Evolutionary conservation across 495 filamentous ascomycete genomes (phyloP), one percentile per base, ranked within the genome.

Genomic region (Achaetomiella virescens): DNA sequence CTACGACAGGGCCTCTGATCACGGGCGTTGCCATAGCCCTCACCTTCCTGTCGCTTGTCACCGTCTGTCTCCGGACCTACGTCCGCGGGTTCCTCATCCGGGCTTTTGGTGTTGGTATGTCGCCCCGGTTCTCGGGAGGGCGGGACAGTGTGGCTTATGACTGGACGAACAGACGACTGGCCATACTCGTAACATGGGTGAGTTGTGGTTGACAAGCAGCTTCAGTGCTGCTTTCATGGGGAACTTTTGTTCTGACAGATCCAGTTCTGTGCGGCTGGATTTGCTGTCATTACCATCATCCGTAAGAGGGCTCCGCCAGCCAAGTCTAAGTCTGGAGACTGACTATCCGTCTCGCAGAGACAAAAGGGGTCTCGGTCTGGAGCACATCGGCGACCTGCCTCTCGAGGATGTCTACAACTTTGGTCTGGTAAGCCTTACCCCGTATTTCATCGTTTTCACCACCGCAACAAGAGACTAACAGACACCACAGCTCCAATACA

Each of bases 331-430:
- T n/a, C n/a, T n/a, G n/a, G n/a, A 14, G 15, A 35, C 40, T 54
- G 18, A 46, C 27, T 54, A 6, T 38, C 27, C 14, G 21, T 31
- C n/a, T 29, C 27, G 12, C 38, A 74, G 71, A 75, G 54, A 72
- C 72, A 44, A 70, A 66, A 72, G 66, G 69, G 72, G 72, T 11
- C 58, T 75, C 1, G 72, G 72, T 9, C 49, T 75, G 21, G 52
- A 54, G 40, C 49, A 63, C 17, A 58, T 67, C 11, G 36, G 52
- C 5, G 67, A 72, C 45, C 61, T 75, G 49, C 72, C 72, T 0
- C 12, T 17, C 9, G 57, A 68, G 45, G 69, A 75, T 35, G 38
- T 72, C n/a, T 63, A 59, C 35, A 65, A 69, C 47, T 74, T 75
- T 61, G 67, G 69, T 21, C 55, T 72, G 42, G 72, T 73, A 60